Conservation (phyloP, 2,329 filamentous ascomycete genomes). For the Aspergillus fijiensis region DNA sequence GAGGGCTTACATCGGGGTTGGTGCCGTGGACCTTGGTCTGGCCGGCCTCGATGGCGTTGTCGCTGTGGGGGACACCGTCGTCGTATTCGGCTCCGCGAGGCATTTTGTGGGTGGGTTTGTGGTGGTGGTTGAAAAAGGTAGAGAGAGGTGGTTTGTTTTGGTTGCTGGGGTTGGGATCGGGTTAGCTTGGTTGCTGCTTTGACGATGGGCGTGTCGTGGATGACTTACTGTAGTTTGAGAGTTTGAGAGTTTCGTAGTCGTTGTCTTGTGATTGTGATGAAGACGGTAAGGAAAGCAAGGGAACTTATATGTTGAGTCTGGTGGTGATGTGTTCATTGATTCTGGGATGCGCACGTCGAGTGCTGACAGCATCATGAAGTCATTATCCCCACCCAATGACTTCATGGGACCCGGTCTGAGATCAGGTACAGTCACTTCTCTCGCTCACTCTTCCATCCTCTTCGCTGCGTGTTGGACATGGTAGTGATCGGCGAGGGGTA, state of each 20-base stretch:
- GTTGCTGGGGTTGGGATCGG: neutral
- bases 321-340: slow-evolving; percentile 4
- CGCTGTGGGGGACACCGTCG: slow-evolving; percentile 38
- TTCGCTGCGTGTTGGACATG: neutral
- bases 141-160: neutral
- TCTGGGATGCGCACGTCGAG: slow-evolving; percentile 1
- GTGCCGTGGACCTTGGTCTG: slow-evolving; percentile 37
- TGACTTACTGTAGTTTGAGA: neutral
- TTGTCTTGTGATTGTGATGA: neutral
- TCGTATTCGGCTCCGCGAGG: slow-evolving; percentile 43
- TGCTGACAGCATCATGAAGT: slow-evolving; percentile 36
- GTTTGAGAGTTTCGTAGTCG: neutral
- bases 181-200: too few species aligned
- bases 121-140: neutral
- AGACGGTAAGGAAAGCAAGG: neutral
- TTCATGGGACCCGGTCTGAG: slow-evolving; percentile 20
- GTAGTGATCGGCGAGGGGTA: neutral
- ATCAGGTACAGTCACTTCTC: neutral
- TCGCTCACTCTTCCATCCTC: neutral
- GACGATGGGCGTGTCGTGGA: neutral
- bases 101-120: slow-evolving; percentile 29
- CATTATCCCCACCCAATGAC: slow-evolving; percentile 31
- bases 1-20: slow-evolving; percentile 29
- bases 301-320: neutral
- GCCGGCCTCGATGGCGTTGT: slow-evolving; percentile 40